Percentiles rank a stretch among this genome's conserved stretches.
These are phyloP conservation scores for Naegleria fowleri DNA, from an alignment of 208 protist species.

Conservation along the genomic window DNA sequence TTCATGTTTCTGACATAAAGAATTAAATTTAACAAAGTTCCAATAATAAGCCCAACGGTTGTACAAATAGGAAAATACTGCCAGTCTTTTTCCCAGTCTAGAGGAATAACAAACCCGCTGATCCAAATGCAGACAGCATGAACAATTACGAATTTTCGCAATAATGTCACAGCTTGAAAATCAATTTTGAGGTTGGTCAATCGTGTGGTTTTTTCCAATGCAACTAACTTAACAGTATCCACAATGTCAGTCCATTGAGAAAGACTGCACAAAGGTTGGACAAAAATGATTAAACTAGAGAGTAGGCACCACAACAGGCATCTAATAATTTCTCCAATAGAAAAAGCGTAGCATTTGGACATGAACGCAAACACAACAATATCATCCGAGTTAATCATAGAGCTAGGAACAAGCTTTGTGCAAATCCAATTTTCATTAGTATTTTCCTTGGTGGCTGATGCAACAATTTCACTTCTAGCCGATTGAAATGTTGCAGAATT, in stretches of 20 bases:
- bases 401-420: background rate
- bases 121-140: background rate
- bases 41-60: background rate
- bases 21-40: background rate
- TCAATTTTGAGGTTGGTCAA: background rate
- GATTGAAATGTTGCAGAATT: background rate
- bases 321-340: background rate
- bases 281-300: background rate
- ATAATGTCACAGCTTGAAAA: background rate
- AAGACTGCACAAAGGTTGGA: background rate
- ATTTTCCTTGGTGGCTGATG: background rate
- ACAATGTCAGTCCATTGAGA: background rate
- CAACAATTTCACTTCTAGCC: background rate
- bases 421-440: background rate
- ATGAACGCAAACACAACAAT: background rate
- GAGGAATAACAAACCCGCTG: constrained; percentile 21
- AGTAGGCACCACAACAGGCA: background rate
- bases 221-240: background rate
- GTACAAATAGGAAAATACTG: constrained; percentile 14
- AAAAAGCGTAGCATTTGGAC: background rate
- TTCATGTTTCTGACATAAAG: background rate
- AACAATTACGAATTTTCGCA: background rate
- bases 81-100: constrained; percentile 8
- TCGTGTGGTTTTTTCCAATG: background rate
- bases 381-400: background rate